Base-by-base conservation (phyloP, 805 yeast species). In the Starmerella riodocensis region DNA sequence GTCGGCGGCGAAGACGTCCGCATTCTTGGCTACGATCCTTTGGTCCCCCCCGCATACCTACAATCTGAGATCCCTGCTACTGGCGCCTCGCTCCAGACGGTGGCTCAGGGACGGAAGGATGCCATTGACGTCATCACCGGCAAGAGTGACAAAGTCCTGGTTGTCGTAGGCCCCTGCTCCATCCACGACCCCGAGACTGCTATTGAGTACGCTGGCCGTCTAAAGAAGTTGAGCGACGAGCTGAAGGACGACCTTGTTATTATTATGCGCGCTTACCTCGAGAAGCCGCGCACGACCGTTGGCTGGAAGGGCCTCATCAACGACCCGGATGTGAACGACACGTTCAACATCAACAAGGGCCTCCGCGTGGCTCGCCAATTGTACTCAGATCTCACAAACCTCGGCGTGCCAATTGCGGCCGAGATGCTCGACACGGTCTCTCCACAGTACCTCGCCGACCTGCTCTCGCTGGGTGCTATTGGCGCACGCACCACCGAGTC, bases 401-500 rank as follows among this genome's bases (percentile, higher is more conserved):
- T 69, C 55, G 88, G 85, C 43, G 60, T 88, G 42, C 97, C 98
- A 40, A 88, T 88, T 55, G 98, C 94, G 39, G 78, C 91, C 32
- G 98, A 88, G 65, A 91, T 88, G 98, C 74, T 88, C 62, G 98
- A 88, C 62, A 91, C 97, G 45, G 88, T 88, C 48, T 82, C 94
- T 25, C 98, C 98, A 16, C 98, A 88, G 70, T 88, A 72, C 71
- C 71, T 88, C 51, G 77, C 88, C 20, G 98, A 91, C 61, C 70
- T 86, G 53, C 70, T 88, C 50, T 79, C 93, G 25, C 76, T 88
- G 51, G 98, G 98, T 56, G 98, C 98, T 45, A 86, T 88, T 63
- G 98, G 98, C 58, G 98, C 98, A 41, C 78, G 98, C 69, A 88
- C 98, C 43, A 88, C 98, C 34, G 98, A 88, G 66, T 88, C 96